Conservation (phyloP, 805 yeast genomes). For the Zygoascus tannicola region DNA sequence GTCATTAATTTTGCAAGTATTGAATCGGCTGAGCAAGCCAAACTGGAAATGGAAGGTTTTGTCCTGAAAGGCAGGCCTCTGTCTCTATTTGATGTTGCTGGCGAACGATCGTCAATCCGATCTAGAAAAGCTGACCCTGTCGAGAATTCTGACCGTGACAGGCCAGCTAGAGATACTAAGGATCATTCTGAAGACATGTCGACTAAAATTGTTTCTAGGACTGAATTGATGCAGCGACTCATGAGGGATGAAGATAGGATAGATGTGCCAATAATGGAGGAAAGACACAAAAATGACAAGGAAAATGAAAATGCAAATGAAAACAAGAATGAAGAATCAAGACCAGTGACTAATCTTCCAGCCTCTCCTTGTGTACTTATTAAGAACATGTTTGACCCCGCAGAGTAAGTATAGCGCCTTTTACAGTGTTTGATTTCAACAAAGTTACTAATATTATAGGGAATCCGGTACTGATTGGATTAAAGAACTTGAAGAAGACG, state of each 20-base stretch:
- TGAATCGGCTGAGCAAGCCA: constrained; percentile 20
- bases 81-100: constrained; percentile 6
- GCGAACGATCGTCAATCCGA: background rate
- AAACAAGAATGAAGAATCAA: background rate
- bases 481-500: constrained; percentile 29
- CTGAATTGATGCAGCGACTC: constrained; percentile 24
- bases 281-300: background rate
- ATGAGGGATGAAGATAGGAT: constrained; percentile 25
- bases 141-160: background rate
- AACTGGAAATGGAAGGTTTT: constrained; percentile 25
- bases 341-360: constrained; percentile 1
- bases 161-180: background rate
- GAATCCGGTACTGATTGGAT: constrained; percentile 28
- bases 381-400: constrained; percentile 27
- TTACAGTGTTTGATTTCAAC: background rate
- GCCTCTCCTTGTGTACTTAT: constrained; percentile 24
- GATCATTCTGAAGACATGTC: constrained; percentile 5
- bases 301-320: background rate
- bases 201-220: constrained; percentile 21
- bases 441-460: constrained; percentile 11
- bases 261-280: background rate
- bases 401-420: constrained; percentile 3
- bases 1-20: constrained; percentile 7
- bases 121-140: background rate
- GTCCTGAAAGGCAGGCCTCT: constrained; percentile 23